Base-by-base conservation (phyloP, 2,329 filamentous ascomycete species). In the Talaromyces sp. region DNA sequence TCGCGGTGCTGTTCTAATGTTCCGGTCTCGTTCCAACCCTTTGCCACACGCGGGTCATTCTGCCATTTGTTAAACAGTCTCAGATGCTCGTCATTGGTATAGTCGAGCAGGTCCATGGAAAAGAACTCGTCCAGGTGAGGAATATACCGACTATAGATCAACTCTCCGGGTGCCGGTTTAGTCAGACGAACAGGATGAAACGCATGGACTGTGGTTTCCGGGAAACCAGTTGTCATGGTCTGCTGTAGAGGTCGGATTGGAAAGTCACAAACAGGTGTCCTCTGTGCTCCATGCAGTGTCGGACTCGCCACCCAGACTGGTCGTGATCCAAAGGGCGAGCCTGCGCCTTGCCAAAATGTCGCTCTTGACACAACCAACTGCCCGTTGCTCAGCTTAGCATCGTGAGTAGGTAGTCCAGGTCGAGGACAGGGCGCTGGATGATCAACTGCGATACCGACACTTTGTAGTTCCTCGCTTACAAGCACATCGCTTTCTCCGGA, bases 231-330 rank as follows among this genome's bases (percentile, higher is more conserved):
- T 10, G 58, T 62, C 49, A 63, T 64, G 5, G 61, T 64, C 65
- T 8, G 64, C 58, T 63, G 63, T 65, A 49, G 44, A 28, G 58
- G 53, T 54, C 55, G 55, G 19, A 60, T 47, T 19, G 62, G 62
- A 33, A 56, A 63, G 15, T 62, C 55, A 27, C 54, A 32, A 8
- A 57, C 13, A 1, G 59, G 27, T 33, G 51, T 8, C 3, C 65
- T 60, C 11, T 61, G 15, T 32, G 57, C 17, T 10, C 64, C 65
- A 51, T 67, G 62, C n/a, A 62, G 64, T 22, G 63, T 63, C 25
- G 66, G 62, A 25, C 61, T 64, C 11, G 66, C 61, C 0, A 63
- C 63, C 59, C 62, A 63, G n/a, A 56, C 62, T 3, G 63, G 63
- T 9, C 63, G 60, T 7, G 57, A 47, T 2, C 61, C 61, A n/a